Evolutionary conservation across 768 basidiomycete species (phyloP).

Genomic region (Hypholoma sublateritium): DNA sequence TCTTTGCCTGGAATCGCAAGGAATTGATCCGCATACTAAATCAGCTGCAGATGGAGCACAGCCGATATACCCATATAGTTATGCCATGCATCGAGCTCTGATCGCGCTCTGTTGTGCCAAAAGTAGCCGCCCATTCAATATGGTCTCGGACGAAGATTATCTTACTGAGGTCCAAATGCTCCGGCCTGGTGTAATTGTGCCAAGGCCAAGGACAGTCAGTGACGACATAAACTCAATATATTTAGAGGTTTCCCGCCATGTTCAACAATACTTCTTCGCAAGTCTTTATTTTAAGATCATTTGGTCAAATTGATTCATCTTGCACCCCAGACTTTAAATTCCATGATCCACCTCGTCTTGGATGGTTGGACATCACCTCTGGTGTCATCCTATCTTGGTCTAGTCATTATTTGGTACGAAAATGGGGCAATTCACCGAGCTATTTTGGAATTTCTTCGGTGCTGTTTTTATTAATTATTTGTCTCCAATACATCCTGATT

Average conservation of each 20-base stretch:
- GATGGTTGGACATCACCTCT: conserved; percentile 36
- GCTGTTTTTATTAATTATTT: no score
- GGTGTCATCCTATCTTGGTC: conserved; percentile 26
- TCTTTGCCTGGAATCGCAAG: conserved; percentile 9
- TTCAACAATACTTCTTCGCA: conserved; percentile 14
- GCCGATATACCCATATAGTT: not conserved
- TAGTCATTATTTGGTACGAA: conserved; percentile 29
- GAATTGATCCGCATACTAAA: not conserved
- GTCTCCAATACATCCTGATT: no score
- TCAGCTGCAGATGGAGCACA: conserved; percentile 10
- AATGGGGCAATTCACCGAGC: conserved; percentile 25
- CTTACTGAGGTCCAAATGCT: conserved; percentile 27
- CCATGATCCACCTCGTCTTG: conserved; percentile 28
- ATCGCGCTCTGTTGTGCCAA: conserved; percentile 25
- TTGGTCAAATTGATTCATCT: no score
- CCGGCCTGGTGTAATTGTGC: conserved; percentile 24
- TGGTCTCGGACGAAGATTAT: conserved; percentile 28
- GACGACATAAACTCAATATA: conserved; percentile 22
- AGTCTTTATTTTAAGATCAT: no score
- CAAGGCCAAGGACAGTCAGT: conserved; percentile 23
- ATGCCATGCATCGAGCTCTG: conserved; percentile 19
- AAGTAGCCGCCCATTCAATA: conserved; percentile 23
- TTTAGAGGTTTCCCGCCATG: conserved; percentile 12
- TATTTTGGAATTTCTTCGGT: conserved; percentile 34
- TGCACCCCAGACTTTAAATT: conserved; percentile 7